phyloP scores from a whole-genome alignment of 2,329 filamentous ascomycete genomes.

The Coniochaeta prunicola region DNA sequence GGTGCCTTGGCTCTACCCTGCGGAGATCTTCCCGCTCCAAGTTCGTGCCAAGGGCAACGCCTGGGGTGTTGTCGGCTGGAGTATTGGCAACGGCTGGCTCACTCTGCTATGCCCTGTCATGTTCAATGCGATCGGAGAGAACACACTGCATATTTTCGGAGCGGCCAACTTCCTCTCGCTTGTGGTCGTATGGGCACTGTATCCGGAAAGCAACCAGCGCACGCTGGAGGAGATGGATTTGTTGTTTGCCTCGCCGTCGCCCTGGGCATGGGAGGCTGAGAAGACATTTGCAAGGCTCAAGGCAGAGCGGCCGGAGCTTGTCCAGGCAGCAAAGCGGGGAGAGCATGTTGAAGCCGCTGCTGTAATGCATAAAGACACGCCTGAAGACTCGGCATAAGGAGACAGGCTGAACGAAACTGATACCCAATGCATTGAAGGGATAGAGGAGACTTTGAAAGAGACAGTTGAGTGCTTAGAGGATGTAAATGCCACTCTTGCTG shows the following conservation, averaged over 20 bases:
- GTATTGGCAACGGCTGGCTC: constrained; percentile 52
- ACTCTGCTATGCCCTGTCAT: constrained; percentile 47
- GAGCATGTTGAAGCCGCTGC: neutral
- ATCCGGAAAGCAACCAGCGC: constrained; percentile 67
- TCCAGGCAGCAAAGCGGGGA: constrained; percentile 4
- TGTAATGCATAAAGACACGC: neutral
- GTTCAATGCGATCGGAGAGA: constrained; percentile 57
- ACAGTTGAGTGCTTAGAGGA: neutral
- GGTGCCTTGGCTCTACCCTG: constrained; percentile 49
- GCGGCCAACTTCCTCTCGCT: constrained; percentile 59
- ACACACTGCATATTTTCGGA: constrained; percentile 68
- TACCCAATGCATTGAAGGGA: neutral
- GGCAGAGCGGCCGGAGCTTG: constrained; percentile 11
- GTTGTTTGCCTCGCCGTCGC: constrained; percentile 45
- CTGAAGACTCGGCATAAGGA: neutral
- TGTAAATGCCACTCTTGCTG: neutral
- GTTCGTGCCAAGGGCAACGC: constrained; percentile 69
- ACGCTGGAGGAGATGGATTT: constrained; percentile 72
- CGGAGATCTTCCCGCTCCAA: constrained; percentile 67
- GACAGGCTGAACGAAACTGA: neutral
- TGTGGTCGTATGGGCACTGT: constrained; percentile 65
- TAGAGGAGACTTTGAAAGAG: no score
- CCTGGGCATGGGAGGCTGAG: constrained; percentile 8
- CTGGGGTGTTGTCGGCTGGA: constrained; percentile 71
- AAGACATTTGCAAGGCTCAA: constrained; percentile 12